These are phyloP conservation scores for Delonix regia DNA, from an alignment of 306 rosid genomes.

Conservation along the genomic window DNA sequence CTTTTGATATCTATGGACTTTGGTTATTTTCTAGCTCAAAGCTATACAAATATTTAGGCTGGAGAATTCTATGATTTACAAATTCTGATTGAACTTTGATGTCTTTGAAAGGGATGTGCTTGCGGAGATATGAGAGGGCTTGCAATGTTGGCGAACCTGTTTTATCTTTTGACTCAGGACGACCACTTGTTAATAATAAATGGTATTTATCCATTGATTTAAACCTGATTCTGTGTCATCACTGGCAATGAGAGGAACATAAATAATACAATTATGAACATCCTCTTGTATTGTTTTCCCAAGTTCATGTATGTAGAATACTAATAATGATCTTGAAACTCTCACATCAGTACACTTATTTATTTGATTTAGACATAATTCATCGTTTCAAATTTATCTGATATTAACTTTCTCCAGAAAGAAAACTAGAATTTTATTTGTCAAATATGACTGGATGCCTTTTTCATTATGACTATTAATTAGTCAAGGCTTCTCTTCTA, in stretches of 20 bases:
- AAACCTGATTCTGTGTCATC: constrained; percentile 27
- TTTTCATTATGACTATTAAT: constrained; percentile 27
- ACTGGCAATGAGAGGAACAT: constrained; percentile 9
- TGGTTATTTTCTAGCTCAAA: not conserved
- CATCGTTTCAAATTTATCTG: not conserved
- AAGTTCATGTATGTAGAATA: not conserved
- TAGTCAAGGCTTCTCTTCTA: constrained; percentile 32
- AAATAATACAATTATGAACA: constrained; percentile 9
- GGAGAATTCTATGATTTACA: constrained; percentile 27
- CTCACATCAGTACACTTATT: not conserved
- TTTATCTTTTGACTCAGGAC: constrained; percentile 55
- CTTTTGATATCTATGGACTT: constrained; percentile 18
- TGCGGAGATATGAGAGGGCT: constrained; percentile 74
- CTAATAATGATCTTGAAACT: constrained; percentile 13
- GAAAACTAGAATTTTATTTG: constrained; percentile 8
- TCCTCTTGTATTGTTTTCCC: constrained; percentile 17
- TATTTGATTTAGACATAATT: constrained; percentile 24
- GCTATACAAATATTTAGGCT: constrained; percentile 17
- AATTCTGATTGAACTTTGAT: constrained; percentile 45
- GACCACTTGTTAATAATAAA: constrained; percentile 62
- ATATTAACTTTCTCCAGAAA: not conserved
- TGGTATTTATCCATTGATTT: constrained; percentile 76
- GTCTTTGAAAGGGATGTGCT: constrained; percentile 84
- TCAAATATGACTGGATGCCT: not conserved
- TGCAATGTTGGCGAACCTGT: constrained; percentile 70